Evolutionary conservation across 495 filamentous ascomycete species (phyloP), one percentile per base, ranked within the genome.

Genomic region (Hypoxylon subgilvum): DNA sequence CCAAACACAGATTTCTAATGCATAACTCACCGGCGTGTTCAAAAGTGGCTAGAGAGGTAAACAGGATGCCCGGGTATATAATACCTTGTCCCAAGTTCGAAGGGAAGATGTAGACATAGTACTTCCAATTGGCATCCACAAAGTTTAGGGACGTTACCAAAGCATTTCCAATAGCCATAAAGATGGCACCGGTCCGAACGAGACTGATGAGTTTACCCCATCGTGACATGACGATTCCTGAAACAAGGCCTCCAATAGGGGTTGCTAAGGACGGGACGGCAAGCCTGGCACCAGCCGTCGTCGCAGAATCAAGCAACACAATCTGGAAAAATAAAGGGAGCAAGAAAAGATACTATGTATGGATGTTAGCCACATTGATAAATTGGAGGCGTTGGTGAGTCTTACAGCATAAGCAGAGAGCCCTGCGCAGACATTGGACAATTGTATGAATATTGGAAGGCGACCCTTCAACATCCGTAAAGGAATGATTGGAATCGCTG

Each of bases 301-400:
- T 81, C 4, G 85, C 79, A 4, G 82, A 84, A 27, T 88, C 85
- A 1, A 82, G 72, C 9, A 86, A 71, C 8, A 87, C 78, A 1
- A 85, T 79, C 57, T 87, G 84, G 66, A 87, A 87, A 46, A 86
- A 82, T 10, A 88, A 69, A 3, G 85, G 84, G 1, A 87, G 78
- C 7, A 79, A 83, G 64, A 88, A 88, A 35, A 88, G 79, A 54
- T 84, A 88, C 84, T 88, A 45, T 9, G 12, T n/a, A 36, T 28
- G 12, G 3, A 4, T 16, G 27, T 63, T 34, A 58, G 49, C 41
- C 46, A 21, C 6, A n/a, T 27, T 32, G 6, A 6, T 34, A 25
- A 16, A 32, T 51, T 14, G 19, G 17, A 35, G 7, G 5, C 8
- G 22, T 13, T 3, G 5, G 25, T 19, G 6, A 30, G 5, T 76